A percentile compares a stretch with the other conserved stretches of the same genome.
Conservation (phyloP, 805 yeast species). For the Ogataea pilisensis region DNA sequence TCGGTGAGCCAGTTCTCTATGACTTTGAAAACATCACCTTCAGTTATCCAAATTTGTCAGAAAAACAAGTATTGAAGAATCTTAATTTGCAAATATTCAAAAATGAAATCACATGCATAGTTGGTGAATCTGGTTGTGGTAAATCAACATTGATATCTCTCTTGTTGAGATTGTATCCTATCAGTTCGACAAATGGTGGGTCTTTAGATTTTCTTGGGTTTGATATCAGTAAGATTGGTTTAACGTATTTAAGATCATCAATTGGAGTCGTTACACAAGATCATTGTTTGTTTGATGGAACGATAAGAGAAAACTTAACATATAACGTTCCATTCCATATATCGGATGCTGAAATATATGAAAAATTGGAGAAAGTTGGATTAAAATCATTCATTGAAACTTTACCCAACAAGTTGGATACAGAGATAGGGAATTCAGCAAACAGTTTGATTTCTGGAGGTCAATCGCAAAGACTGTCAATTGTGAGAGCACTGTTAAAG, state of each 20-base stretch:
- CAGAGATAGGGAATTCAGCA: constrained; percentile 50
- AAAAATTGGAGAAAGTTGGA: constrained; percentile 42
- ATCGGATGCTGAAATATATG: constrained; percentile 30
- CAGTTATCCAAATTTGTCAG: constrained; percentile 37
- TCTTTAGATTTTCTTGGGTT: constrained; percentile 41
- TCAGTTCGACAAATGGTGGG: constrained; percentile 21
- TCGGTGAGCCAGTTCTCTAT: constrained; percentile 24
- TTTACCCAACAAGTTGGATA: constrained; percentile 55
- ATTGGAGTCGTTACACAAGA: constrained; percentile 75
- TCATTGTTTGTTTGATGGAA: constrained; percentile 67
- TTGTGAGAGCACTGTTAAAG: constrained; percentile 76
- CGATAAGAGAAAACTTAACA: constrained; percentile 64
- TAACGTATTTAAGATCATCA: constrained; percentile 44
- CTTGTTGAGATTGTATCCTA: constrained; percentile 47
- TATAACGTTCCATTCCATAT: constrained; percentile 46
- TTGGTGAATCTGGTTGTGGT: constrained; percentile 90
- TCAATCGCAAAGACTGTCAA: constrained; percentile 79
- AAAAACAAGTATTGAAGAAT: constrained; percentile 33
- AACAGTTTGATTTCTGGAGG: constrained; percentile 72
- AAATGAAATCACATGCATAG: constrained; percentile 58
- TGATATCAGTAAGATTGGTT: constrained; percentile 44
- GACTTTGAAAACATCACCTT: constrained; percentile 45
- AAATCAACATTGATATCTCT: constrained; percentile 72
- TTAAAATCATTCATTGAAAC: constrained; percentile 50
- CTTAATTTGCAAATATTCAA: constrained; percentile 39